phyloP scores from a whole-genome alignment of 1,139 yeast genomes.

The Hansenula sp. region DNA sequence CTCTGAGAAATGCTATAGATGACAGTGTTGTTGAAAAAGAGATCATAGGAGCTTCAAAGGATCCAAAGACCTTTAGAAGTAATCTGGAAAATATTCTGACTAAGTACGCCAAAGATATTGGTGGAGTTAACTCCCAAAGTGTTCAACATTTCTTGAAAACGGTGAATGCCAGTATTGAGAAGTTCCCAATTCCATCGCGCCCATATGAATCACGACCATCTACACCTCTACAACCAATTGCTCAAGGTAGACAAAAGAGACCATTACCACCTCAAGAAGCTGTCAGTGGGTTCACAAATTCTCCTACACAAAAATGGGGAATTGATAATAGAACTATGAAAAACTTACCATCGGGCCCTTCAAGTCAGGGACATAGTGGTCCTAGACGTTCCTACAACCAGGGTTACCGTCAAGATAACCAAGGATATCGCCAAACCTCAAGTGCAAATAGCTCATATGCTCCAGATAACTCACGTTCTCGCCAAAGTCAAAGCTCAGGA shows the following conservation, averaged over 20 bases:
- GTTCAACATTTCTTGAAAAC: neutral
- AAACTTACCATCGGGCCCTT: slow-evolving; percentile 1
- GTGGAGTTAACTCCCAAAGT: neutral
- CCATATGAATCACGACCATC: neutral
- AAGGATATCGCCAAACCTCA: neutral
- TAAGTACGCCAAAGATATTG: neutral
- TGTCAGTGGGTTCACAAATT: neutral
- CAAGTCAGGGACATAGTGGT: neutral
- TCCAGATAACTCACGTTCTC: neutral
- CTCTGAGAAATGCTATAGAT: neutral
- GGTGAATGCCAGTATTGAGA: too few relatives aligned
- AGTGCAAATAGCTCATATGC: neutral
- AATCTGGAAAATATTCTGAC: neutral
- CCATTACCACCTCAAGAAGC: slow-evolving; percentile 6
- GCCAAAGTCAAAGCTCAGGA: neutral
- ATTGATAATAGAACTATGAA: neutral
- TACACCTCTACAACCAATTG: neutral
- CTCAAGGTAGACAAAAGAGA: neutral
- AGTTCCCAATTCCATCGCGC: neutral
- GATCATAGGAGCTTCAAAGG: neutral
- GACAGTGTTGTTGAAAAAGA: neutral
- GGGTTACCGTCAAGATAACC: neutral
- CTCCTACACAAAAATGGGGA: slow-evolving; percentile 2
- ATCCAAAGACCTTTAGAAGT: neutral
- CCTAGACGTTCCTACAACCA: neutral